phyloP scores from a whole-genome alignment of 495 filamentous ascomycete species.

The Penicillium bialowiezense region DNA sequence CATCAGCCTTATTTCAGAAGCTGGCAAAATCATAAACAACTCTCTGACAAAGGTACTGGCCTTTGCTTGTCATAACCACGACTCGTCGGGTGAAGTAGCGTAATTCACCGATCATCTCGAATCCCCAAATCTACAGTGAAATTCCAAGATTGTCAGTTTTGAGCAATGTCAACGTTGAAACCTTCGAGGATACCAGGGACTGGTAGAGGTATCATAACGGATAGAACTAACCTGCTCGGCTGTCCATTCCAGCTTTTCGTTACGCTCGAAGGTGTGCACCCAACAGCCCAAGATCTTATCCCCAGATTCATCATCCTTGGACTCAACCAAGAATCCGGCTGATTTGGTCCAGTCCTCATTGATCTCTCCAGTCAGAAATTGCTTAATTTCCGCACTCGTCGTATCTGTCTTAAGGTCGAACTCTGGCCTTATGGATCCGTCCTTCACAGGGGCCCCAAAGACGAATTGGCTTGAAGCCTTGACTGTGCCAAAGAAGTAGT shows the following conservation, averaged over 20 bases:
- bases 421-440: not conserved
- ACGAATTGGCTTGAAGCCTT: not conserved
- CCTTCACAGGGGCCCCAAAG: not conserved
- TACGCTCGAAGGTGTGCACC: conserved; percentile 1
- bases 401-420: not conserved
- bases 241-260: not conserved
- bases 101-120: not conserved
- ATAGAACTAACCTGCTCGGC: conserved; percentile 1
- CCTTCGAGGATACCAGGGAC: no score
- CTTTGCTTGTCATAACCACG: not conserved
- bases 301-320: no score
- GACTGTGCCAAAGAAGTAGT: conserved; percentile 1
- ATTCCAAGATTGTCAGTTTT: not conserved
- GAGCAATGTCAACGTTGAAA: no score
- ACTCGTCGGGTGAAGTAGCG: conserved; percentile 1
- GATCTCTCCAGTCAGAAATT: not conserved
- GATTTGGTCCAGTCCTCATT: not conserved
- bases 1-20: no score
- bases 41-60: not conserved
- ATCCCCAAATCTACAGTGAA: conserved; percentile 2
- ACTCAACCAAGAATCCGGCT: not conserved
- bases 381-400: not conserved
- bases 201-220: no score
- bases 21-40: not conserved
- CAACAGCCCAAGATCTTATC: not conserved